Base-by-base conservation (phyloP, 495 filamentous ascomycete genomes). In the Neurospora sp. region DNA sequence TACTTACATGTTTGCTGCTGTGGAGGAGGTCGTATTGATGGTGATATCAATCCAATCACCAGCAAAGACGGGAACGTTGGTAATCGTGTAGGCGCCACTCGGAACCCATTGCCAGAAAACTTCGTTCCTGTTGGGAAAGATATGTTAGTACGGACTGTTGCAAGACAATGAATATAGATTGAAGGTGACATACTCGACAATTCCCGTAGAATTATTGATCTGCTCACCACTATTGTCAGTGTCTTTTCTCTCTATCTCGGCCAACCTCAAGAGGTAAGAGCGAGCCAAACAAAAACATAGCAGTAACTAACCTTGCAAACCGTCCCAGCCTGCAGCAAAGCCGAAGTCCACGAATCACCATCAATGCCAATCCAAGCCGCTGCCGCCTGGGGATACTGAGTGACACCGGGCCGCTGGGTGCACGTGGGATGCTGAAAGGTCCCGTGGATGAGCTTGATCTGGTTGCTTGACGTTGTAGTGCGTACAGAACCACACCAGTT, bases 31-130 rank as follows among this genome's bases (percentile, higher is more conserved):
- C 0, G 77, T 76, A 16, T 79, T 74, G 71, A 80, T 74, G 8
- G 74, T 79, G 0, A 80, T 68, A 22, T 79, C 76, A 40, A 80
- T 73, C 76, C 76, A 79, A 69, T 80, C 79, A 27, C 74, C 74
- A 69, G 74, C 70, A 20, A 48, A 17, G 14, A 80, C 77, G 68
- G 79, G 75, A 68, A 81, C 40, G 3, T 74, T 70, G 0, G 75
- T 14, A 69, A 81, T 75, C 8, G 75, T 76, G 37, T 71, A 76
- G 0, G 77, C 72, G 1, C 44, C 70, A 0, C 65, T 70, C 0
- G 79, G 79, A 0, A 76, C 61, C 79, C 79, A 81, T 69, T 81
- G 78, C 75, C 77, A 81, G 77, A 77, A 80, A 0, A 76, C 76
- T 65, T 77, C 71, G 70, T 80, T 69, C 70, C 77, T 78, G n/a